Evolutionary conservation across 306 rosid genomes (phyloP), one percentile per base, ranked within the genome.

Genomic region (Inga laurina): DNA sequence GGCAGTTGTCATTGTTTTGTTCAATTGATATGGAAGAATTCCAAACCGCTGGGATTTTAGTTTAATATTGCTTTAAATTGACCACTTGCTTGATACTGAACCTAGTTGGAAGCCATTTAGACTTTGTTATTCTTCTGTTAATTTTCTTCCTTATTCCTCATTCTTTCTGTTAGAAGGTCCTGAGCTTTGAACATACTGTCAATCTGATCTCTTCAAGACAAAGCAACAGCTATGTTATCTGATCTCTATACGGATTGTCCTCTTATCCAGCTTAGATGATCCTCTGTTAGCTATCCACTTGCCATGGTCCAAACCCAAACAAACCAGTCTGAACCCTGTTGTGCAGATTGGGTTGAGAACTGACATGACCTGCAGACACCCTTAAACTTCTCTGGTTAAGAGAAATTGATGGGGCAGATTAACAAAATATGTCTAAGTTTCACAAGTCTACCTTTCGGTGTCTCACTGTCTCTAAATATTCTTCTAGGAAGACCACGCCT

Each of bases 221-320:
- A 81, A 72, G 44, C 45, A 77, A 16, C 34, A 14, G 45, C 51
- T 76, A 1, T 45, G 72, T 41, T 49, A 52, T 76, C 43, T 6
- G 75, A 80, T 65, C 49, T 64, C 44, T 34, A 11, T 62, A 46
- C 3, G 35, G n/a, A 62, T 81, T 10, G 16, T 64, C 70, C 35
- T 32, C 70, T 32, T 12, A 32, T 77, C 74, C n/a, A n/a, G 72
- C 27, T 72, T 81, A 22, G 16, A 76, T 61, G 37, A 52, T 72
- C 19, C 18, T 61, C 32, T 59, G 65, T 24, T 22, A 61, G 67
- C 67, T 61, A 22, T 61, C 67, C 16, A 10, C 18, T 24, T 11
- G 35, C 67, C 16, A 10, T 22, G 34, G 67, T 61, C 34, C 35
- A 24, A 22, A 24, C 67, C 16, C 35, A 61, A 24, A 10, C 27